Evolutionary conservation across 306 rosid genomes (phyloP).

Genomic region (Carpinus viminea): DNA sequence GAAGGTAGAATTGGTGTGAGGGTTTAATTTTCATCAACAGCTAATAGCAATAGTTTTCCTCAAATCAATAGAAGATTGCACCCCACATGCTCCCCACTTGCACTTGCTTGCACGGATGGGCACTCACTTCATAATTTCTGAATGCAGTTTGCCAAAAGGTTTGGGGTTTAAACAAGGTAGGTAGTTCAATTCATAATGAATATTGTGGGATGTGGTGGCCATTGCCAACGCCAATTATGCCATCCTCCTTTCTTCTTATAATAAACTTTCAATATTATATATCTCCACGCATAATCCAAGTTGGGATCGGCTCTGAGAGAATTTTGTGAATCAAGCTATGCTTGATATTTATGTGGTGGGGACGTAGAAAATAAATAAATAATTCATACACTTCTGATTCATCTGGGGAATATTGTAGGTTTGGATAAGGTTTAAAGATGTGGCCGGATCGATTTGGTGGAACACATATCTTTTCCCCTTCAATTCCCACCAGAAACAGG

Average conservation of each 20-base stretch:
- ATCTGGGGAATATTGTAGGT: slow-evolving; percentile 11
- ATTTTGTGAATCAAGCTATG: slow-evolving; percentile 33
- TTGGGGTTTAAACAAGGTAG: slow-evolving; percentile 28
- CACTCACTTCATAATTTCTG: not conserved
- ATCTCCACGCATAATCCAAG: slow-evolving; percentile 51
- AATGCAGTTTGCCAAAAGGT: not conserved
- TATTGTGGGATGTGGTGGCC: too few relatives aligned
- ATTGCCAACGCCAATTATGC: not conserved
- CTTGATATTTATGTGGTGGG: slow-evolving; percentile 23
- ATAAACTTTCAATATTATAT: slow-evolving; percentile 19
- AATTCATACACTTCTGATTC: not conserved
- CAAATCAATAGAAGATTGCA: too few relatives aligned
- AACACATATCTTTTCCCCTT: slow-evolving; percentile 53
- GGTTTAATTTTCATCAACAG: not conserved
- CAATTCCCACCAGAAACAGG: slow-evolving; percentile 30
- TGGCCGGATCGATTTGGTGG: slow-evolving; percentile 63
- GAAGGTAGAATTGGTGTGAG: not conserved
- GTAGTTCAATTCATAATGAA: not conserved
- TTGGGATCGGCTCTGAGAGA: slow-evolving; percentile 24
- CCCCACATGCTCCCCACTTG: not conserved
- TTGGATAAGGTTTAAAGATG: slow-evolving; percentile 67
- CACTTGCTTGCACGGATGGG: slow-evolving; percentile 20
- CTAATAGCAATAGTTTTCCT: too few relatives aligned
- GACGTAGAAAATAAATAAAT: not conserved
- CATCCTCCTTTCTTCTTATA: slow-evolving; percentile 9